Evolutionary conservation across 2,329 filamentous ascomycete species (phyloP).

Genomic region (Xylariaceae sp.): DNA sequence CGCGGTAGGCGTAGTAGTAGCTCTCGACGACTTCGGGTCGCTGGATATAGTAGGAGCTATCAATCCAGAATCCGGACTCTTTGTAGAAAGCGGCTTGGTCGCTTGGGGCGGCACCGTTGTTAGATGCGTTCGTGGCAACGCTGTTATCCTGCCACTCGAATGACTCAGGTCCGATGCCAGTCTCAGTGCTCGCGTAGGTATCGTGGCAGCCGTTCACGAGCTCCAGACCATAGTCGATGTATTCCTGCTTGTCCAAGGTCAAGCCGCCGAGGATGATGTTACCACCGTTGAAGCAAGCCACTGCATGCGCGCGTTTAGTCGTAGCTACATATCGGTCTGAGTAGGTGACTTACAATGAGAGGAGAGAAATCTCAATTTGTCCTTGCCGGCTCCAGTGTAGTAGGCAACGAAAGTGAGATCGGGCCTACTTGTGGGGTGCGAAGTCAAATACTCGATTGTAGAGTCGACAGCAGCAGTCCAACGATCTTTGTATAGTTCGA

Average conservation of each 20-base stretch:
- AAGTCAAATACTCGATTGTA: slow-evolving; percentile 66
- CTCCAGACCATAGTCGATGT: slow-evolving; percentile 68
- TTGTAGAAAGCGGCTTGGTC: slow-evolving; percentile 58
- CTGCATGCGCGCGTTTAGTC: slow-evolving; percentile 30
- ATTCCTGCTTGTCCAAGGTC: slow-evolving; percentile 60
- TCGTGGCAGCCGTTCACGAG: slow-evolving; percentile 70
- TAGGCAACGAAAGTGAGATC: slow-evolving; percentile 69
- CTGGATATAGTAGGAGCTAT: slow-evolving; percentile 57
- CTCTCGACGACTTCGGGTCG: slow-evolving; percentile 80
- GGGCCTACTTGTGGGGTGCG: slow-evolving; percentile 60
- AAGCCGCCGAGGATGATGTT: slow-evolving; percentile 81
- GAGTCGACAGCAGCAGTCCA: slow-evolving; percentile 76
- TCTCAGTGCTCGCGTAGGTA: slow-evolving; percentile 65
- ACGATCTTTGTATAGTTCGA: slow-evolving; percentile 62
- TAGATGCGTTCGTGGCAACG: slow-evolving; percentile 31
- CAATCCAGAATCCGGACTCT: slow-evolving; percentile 68
- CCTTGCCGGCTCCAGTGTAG: slow-evolving; percentile 43
- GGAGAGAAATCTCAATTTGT: slow-evolving; percentile 40
- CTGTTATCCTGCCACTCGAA: slow-evolving; percentile 58
- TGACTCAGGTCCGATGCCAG: slow-evolving; percentile 71
- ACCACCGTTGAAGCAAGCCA: slow-evolving; percentile 80
- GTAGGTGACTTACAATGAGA: slow-evolving; percentile 43
- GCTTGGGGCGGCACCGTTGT: slow-evolving; percentile 41
- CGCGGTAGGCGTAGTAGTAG: slow-evolving; percentile 81
- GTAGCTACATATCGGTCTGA: background rate